phyloP scores from a whole-genome alignment of 257 asterid species.

The Penstemon newberryi region DNA sequence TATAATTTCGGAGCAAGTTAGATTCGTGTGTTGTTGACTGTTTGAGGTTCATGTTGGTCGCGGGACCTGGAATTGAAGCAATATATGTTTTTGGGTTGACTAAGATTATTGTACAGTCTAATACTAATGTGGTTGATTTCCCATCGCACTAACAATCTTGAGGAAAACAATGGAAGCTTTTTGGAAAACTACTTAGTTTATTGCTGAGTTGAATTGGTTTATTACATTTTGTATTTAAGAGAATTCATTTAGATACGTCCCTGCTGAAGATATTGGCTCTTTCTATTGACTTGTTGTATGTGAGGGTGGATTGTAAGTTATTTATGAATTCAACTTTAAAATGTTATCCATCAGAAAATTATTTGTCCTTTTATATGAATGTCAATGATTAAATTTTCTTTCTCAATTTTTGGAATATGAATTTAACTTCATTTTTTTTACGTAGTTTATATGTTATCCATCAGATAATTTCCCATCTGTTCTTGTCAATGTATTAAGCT shows the following conservation, averaged over 20 bases:
- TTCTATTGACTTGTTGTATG: neutral
- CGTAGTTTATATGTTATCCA: neutral
- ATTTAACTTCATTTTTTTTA: neutral
- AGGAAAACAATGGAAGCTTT: neutral
- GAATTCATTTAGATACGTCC: neutral
- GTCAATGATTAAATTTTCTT: neutral
- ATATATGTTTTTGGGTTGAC: neutral
- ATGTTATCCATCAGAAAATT: constrained; percentile 7
- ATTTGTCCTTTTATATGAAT: neutral
- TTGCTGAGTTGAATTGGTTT: constrained; percentile 6
- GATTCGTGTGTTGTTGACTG: neutral
- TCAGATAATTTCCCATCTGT: neutral
- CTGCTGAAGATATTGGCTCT: constrained; percentile 9
- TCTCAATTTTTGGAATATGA: neutral
- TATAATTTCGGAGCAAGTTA: neutral
- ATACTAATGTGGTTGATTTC: too few relatives aligned
- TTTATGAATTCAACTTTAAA: neutral
- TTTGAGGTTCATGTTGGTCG: too few relatives aligned
- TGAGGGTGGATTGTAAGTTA: neutral
- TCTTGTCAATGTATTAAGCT: neutral
- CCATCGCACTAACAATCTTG: too few relatives aligned
- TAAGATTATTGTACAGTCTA: neutral
- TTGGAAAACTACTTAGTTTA: neutral
- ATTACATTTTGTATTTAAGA: neutral
- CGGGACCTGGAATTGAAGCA: neutral